These are phyloP conservation scores for Schrenkiella parvula DNA, from an alignment of 345 rosid genomes.

Conservation along the genomic window DNA sequence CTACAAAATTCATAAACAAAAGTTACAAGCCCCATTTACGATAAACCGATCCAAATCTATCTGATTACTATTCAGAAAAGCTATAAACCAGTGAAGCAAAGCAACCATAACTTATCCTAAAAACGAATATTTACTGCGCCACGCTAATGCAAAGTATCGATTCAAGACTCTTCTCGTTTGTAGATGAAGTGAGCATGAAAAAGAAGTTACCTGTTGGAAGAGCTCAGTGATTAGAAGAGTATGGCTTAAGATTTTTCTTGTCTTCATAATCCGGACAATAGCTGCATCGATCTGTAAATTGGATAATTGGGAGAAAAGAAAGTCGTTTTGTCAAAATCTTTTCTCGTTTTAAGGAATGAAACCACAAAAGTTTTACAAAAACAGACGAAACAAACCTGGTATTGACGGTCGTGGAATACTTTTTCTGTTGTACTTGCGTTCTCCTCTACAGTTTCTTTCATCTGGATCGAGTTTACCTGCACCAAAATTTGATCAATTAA, in stretches of 20 bases:
- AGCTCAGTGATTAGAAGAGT: slow-evolving; percentile 88
- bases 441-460: slow-evolving; percentile 97
- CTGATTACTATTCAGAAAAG: not conserved
- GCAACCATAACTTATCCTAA: not conserved
- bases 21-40: not conserved
- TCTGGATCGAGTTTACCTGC: slow-evolving; percentile 92
- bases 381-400: slow-evolving; percentile 56
- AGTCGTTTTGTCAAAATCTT: not conserved
- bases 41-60: not conserved
- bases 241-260: slow-evolving; percentile 82
- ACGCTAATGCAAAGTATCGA: too few species aligned
- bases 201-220: slow-evolving; percentile 74
- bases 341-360: not conserved
- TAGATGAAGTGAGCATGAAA: not conserved
- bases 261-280: slow-evolving; percentile 91
- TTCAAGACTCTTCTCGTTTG: not conserved
- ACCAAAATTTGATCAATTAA: not conserved
- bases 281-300: slow-evolving; percentile 80
- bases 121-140: not conserved
- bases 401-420: slow-evolving; percentile 92
- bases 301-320: not conserved
- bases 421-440: slow-evolving; percentile 83
- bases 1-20: not conserved
- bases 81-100: not conserved
- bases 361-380: not conserved